Percentiles rank a stretch among this genome's conserved stretches.
Evolutionary conservation across 257 asterid species (phyloP).

Genomic region (Phtheirospermum japonicum): DNA sequence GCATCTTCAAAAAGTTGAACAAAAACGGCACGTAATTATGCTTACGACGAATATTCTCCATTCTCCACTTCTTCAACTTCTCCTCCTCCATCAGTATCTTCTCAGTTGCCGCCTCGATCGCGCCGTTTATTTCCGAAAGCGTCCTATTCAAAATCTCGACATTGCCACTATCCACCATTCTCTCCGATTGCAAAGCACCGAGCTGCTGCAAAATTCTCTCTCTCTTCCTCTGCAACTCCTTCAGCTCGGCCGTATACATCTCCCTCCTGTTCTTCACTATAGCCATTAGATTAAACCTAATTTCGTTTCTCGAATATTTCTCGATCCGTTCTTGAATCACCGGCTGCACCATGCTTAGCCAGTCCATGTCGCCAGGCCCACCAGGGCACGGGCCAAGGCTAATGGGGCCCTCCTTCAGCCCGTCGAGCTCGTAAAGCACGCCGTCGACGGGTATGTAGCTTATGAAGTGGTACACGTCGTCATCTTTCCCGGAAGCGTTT

Average conservation of each 20-base stretch:
- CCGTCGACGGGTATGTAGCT: conserved; percentile 80
- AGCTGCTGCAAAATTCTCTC: conserved; percentile 65
- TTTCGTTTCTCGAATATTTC: conserved; percentile 63
- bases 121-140: conserved; percentile 55
- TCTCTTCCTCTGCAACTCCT: conserved; percentile 77
- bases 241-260: conserved; percentile 63
- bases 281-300: conserved; percentile 72
- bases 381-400: conserved; percentile 66
- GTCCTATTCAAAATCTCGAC: conserved; percentile 51
- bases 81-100: conserved; percentile 83
- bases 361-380: conserved; percentile 53
- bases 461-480: conserved; percentile 78
- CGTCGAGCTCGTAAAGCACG: conserved; percentile 79
- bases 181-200: conserved; percentile 59
- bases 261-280: conserved; percentile 75
- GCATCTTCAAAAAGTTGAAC: conserved; percentile 81
- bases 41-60: conserved; percentile 70
- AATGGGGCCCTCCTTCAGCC: conserved; percentile 85
- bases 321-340: conserved; percentile 77
- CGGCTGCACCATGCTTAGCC: conserved; percentile 66
- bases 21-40: conserved; percentile 77
- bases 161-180: conserved; percentile 48
- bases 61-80: conserved; percentile 83
- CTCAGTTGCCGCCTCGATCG: conserved; percentile 70
- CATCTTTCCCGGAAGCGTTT: conserved; percentile 64